phyloP scores from a whole-genome alignment of 2,329 filamentous ascomycete genomes.

The Trichoderma brevicompactum region DNA sequence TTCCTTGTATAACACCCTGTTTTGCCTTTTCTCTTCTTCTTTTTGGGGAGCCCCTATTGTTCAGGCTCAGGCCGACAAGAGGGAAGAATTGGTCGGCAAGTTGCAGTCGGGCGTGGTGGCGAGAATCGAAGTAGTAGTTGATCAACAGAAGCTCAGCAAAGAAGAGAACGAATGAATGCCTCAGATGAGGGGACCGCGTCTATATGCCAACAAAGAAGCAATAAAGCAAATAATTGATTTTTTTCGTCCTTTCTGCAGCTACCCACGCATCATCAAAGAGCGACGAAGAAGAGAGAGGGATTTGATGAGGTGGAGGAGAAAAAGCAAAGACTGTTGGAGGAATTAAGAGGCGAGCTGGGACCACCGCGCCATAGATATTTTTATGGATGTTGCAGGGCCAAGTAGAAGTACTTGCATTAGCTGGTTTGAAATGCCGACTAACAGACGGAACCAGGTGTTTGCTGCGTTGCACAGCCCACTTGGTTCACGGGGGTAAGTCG shows the following conservation, averaged over 20 bases:
- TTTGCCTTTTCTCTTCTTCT: not conserved
- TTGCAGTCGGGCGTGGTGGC: not conserved
- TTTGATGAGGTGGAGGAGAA: not conserved
- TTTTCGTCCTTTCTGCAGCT: not conserved
- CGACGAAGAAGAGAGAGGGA: conserved; percentile 11
- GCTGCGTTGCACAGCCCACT: conserved; percentile 25
- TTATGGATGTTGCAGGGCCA: not conserved
- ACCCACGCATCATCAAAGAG: conserved; percentile 14
- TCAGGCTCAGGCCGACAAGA: not conserved
- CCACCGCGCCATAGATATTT: not conserved
- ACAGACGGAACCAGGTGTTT: conserved; percentile 14
- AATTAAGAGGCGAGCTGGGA: not conserved
- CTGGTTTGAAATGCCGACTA: conserved; percentile 12
- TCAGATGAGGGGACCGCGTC: not conserved
- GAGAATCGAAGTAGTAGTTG: not conserved
- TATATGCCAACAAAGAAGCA: not conserved
- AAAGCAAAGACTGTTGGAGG: conserved; percentile 2
- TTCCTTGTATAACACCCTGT: not conserved
- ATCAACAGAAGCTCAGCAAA: not conserved
- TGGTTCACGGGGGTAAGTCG: not conserved
- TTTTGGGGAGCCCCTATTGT: not conserved
- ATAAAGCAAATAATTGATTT: not conserved
- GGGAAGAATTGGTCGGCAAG: not conserved
- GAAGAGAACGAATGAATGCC: conserved; percentile 8
- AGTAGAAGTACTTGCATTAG: conserved; percentile 13